Base-by-base conservation (phyloP, 164 flowering plant genomes). In the Dillenia turbinata region DNA sequence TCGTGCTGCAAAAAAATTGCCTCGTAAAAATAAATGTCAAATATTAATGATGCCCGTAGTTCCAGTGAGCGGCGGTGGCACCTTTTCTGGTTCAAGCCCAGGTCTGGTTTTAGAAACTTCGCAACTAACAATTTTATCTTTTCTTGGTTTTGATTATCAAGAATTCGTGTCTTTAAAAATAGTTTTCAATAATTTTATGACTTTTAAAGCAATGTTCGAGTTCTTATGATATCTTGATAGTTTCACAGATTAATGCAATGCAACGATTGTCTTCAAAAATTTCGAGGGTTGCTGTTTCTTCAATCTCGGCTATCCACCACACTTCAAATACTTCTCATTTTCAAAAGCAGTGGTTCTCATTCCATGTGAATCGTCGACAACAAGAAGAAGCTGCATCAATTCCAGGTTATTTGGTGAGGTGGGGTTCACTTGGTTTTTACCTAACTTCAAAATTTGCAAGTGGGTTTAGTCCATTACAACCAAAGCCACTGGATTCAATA, bases 391-490 rank as follows among this genome's bases (percentile, higher is more conserved):
- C 71, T 43, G 12, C 62, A 64, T 24, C 62, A 53, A 64, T 81
- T 65, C 89, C 87, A 13, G 55, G 78, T 12, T 70, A 79, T 68
- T 77, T 84, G 46, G 10, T 75, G 75, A 92, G 68, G 70, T 77
- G 91, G 93, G 79, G 75, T 71, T 80, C 82, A 1, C 73, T 84
- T 62, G 87, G 96, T 57, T 74, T 58, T 54, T 69, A 47, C 52
- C 77, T 92, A 66, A 81, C 73, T 17, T 81, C 83, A 12, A 83
- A 68, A 9, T 90, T 88, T 44, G 96, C 96, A 10, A 67, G 84
- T 65, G 98, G 98, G 61, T 93, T 85, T 77, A 66, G 78, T 7
- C 94, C 98, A 12, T 69, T 93, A 71, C 78, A 90, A 69, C 79
- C 53, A 10, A 90, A 93, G 76, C 83, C 92, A 13, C 72, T 93